Evolutionary conservation across 805 yeast genomes (phyloP).

Genomic region (Wickerhamomyces chambardii): DNA sequence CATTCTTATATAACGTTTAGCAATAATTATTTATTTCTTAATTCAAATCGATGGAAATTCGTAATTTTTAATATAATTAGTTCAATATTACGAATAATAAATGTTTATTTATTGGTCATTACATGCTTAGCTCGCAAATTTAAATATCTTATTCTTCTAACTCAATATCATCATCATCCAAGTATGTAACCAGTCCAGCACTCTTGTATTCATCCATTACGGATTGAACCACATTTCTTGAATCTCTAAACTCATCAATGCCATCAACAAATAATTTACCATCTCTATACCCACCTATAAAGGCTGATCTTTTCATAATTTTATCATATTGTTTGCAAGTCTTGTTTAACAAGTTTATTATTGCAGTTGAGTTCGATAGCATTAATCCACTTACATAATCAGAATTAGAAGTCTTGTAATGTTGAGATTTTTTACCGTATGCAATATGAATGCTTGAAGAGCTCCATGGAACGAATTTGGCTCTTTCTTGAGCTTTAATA

Average conservation of each 20-base stretch:
- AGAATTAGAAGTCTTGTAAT: conserved; percentile 20
- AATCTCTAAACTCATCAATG: conserved; percentile 65
- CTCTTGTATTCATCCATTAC: conserved; percentile 73
- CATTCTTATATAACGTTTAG: no score
- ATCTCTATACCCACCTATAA: conserved; percentile 63
- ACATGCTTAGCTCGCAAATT: no score
- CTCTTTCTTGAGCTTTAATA: conserved; percentile 52
- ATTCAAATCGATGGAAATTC: no score
- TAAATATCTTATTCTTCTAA: conserved; percentile 8
- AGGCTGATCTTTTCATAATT: conserved; percentile 73
- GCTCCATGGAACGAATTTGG: conserved; percentile 81
- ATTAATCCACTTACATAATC: conserved; percentile 67
- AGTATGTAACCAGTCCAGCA: conserved; percentile 46
- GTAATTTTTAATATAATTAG: no score
- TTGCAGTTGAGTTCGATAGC: conserved; percentile 76
- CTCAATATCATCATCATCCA: conserved; percentile 29
- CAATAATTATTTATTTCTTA: no score
- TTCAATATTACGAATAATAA: no score
- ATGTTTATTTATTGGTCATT: no score
- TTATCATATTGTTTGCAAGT: conserved; percentile 73
- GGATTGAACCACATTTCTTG: conserved; percentile 65
- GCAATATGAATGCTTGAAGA: conserved; percentile 75
- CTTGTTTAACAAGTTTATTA: conserved; percentile 55
- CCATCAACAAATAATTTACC: conserved; percentile 28
- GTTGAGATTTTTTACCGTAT: conserved; percentile 66